These are phyloP conservation scores for Tulasnella sp. DNA, from an alignment of 768 basidiomycete species.

Conservation along the genomic window DNA sequence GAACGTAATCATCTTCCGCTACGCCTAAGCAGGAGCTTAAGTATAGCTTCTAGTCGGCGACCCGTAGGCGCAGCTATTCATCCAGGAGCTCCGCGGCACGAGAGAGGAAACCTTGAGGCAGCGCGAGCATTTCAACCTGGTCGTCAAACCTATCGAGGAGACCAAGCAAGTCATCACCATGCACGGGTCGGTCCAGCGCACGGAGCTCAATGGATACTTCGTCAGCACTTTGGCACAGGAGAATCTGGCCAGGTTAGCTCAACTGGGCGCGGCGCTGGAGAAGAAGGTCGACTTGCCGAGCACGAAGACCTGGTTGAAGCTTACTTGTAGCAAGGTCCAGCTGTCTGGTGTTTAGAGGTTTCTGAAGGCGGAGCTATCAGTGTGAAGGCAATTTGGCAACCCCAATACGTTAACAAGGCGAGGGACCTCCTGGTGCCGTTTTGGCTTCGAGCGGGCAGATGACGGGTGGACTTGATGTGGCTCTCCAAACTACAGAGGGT, in stretches of 20 bases:
- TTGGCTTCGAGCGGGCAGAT: background rate
- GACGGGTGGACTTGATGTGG: background rate
- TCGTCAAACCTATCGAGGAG: slow-evolving; percentile 85
- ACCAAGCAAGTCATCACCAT: slow-evolving; percentile 61
- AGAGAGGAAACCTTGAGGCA: too few relatives aligned
- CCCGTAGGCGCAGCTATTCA: too few relatives aligned
- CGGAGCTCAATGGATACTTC: slow-evolving; percentile 1
- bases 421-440: background rate
- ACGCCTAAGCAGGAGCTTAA: too few relatives aligned
- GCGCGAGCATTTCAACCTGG: slow-evolving; percentile 82
- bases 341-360: slow-evolving; percentile 40
- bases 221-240: slow-evolving; percentile 74
- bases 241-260: slow-evolving; percentile 79
- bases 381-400: background rate
- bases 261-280: slow-evolving; percentile 84
- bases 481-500: background rate
- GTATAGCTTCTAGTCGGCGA: too few relatives aligned
- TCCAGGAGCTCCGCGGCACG: too few relatives aligned
- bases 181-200: slow-evolving; percentile 9
- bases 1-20: too few relatives aligned
- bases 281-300: slow-evolving; percentile 98
- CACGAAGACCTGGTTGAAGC: slow-evolving; percentile 97
- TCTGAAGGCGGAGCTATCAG: slow-evolving; percentile 4
- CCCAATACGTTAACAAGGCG: background rate
- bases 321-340: slow-evolving; percentile 83